These are phyloP conservation scores for Colletotrichum tofieldiae DNA, from an alignment of 2,329 filamentous ascomycete species.

Conservation along the genomic window DNA sequence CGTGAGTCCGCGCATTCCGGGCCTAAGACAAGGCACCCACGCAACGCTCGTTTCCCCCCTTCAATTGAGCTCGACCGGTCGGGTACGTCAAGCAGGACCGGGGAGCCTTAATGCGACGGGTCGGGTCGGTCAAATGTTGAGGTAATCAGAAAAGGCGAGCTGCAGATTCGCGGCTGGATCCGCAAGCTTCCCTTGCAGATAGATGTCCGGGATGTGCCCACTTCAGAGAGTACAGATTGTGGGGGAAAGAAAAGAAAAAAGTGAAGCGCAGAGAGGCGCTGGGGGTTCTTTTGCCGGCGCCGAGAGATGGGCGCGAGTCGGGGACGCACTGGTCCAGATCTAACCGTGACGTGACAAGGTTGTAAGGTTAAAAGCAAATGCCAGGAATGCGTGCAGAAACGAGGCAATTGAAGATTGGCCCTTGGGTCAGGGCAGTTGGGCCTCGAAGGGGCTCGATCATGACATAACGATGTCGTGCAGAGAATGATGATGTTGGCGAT, in stretches of 20 bases:
- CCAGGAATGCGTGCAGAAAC: not conserved
- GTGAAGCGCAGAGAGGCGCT: slow-evolving; percentile 13
- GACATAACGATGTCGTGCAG: not conserved
- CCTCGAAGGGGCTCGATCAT: not conserved
- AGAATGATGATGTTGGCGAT: not conserved
- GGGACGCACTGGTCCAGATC: not conserved
- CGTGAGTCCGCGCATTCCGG: slow-evolving; percentile 36
- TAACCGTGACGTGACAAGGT: not conserved
- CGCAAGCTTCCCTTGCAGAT: slow-evolving; percentile 30
- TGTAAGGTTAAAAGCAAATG: not conserved
- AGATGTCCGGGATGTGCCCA: slow-evolving; percentile 23
- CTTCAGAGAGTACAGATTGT: slow-evolving; percentile 23
- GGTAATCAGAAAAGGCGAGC: slow-evolving; percentile 2
- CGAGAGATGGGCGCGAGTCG: not conserved
- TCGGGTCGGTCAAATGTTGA: not conserved
- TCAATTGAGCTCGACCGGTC: not conserved
- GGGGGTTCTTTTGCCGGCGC: slow-evolving; percentile 14
- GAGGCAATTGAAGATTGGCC: not conserved
- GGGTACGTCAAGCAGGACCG: not conserved
- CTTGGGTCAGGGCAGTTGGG: not conserved
- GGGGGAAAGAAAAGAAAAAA: not conserved
- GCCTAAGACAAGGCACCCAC: slow-evolving; percentile 18
- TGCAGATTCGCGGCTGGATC: slow-evolving; percentile 32
- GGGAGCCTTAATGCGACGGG: not conserved
- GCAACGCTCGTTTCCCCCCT: slow-evolving; percentile 3